A percentile compares a stretch with the other conserved stretches of the same genome.
phyloP scores from a whole-genome alignment of 2,329 filamentous ascomycete genomes.

The Fusarium ramigenum region DNA sequence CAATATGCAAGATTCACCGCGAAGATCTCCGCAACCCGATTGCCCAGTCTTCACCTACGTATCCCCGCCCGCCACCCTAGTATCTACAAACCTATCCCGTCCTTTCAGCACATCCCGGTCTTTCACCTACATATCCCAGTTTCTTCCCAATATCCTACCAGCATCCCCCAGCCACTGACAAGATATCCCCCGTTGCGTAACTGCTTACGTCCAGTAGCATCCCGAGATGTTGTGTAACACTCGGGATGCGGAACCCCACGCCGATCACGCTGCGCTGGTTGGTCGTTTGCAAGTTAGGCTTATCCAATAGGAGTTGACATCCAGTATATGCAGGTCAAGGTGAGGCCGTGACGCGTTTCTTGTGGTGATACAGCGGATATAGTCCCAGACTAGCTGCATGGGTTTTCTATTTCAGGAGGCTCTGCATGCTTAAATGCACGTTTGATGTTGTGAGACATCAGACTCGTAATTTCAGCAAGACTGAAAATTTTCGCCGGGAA shows the following conservation, averaged over 20 bases:
- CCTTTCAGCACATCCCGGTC: not conserved
- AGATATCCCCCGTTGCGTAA: not conserved
- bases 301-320: not conserved
- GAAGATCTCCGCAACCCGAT: conserved; percentile 11
- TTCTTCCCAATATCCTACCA: not conserved
- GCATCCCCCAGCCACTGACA: not conserved
- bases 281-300: not conserved
- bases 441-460: not conserved
- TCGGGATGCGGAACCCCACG: conserved; percentile 7
- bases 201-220: not conserved
- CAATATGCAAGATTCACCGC: not conserved
- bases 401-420: not conserved
- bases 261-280: not conserved
- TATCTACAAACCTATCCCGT: not conserved
- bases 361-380: not conserved
- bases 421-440: not conserved
- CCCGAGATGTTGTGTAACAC: conserved; percentile 16
- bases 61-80: not conserved
- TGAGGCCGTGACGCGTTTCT: not conserved
- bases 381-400: not conserved
- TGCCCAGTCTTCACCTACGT: not conserved
- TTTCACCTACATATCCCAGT: not conserved
- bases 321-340: not conserved
- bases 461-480: not conserved
- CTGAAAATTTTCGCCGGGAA: not conserved